Evolutionary conservation across 139 green algal species (phyloP).

Genomic region (Tetradesmus obliquus): DNA sequence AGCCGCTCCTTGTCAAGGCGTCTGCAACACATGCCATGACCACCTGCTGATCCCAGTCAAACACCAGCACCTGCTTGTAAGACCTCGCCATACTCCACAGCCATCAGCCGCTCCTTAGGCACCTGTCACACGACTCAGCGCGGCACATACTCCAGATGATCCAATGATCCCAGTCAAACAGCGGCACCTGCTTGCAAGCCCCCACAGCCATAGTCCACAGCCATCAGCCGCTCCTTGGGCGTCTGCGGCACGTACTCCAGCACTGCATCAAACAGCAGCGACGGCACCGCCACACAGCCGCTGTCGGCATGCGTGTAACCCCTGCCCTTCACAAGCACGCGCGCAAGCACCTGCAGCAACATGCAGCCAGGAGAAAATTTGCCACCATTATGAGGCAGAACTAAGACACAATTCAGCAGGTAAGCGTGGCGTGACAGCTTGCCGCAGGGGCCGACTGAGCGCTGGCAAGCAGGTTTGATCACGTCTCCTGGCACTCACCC

Average conservation of each 20-base stretch:
- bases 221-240: not conserved
- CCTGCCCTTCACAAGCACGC: not conserved
- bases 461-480: not conserved
- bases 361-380: not conserved
- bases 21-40: too few species aligned
- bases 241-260: conserved; percentile 33
- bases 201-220: too few species aligned
- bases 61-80: too few species aligned
- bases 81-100: too few species aligned
- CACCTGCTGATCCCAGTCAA: too few species aligned
- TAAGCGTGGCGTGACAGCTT: not conserved
- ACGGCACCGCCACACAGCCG: conserved; percentile 15
- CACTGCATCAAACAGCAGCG: conserved; percentile 1
- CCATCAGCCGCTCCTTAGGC: not conserved
- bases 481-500: conserved; percentile 4
- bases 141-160: conserved; percentile 17
- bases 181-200: too few species aligned
- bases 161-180: not conserved
- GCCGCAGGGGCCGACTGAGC: not conserved
- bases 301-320: not conserved
- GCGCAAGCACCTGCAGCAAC: conserved; percentile 30
- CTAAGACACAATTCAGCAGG: not conserved
- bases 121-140: not conserved
- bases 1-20: too few species aligned
- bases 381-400: not conserved